phyloP scores from a whole-genome alignment of 805 yeast species.

The Cephaloascus albidus region DNA sequence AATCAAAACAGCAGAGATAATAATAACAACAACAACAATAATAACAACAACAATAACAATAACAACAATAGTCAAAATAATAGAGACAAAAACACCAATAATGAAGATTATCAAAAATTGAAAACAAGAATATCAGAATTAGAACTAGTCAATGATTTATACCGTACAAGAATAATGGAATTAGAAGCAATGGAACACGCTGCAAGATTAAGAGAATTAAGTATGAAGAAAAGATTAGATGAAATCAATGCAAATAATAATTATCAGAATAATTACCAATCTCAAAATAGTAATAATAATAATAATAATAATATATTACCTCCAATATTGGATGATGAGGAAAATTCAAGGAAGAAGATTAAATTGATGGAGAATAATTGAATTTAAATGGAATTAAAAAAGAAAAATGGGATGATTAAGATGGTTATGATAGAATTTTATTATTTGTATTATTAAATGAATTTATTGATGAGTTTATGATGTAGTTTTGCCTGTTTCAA shows the following conservation, averaged over 20 bases:
- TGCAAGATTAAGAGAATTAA: constrained; percentile 37
- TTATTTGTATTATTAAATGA: too few relatives aligned
- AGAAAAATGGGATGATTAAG: background rate
- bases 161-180: constrained; percentile 74
- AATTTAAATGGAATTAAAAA: too few relatives aligned
- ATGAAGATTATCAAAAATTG: constrained; percentile 27
- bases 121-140: constrained; percentile 78
- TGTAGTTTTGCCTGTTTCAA: background rate
- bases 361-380: background rate
- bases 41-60: constrained; percentile 6
- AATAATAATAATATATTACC: background rate
- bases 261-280: background rate
- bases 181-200: constrained; percentile 63
- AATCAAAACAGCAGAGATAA: constrained; percentile 3
- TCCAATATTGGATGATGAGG: constrained; percentile 1
- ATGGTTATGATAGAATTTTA: background rate
- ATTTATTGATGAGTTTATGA: background rate
- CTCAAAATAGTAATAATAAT: background rate
- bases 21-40: constrained; percentile 6
- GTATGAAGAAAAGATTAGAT: constrained; percentile 39
- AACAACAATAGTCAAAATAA: constrained; percentile 4
- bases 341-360: background rate
- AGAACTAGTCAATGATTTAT: constrained; percentile 84
- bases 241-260: constrained; percentile 16
- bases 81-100: constrained; percentile 2